phyloP scores from a whole-genome alignment of 2,329 filamentous ascomycete genomes.

The Phaeophleospora eucalypticola region DNA sequence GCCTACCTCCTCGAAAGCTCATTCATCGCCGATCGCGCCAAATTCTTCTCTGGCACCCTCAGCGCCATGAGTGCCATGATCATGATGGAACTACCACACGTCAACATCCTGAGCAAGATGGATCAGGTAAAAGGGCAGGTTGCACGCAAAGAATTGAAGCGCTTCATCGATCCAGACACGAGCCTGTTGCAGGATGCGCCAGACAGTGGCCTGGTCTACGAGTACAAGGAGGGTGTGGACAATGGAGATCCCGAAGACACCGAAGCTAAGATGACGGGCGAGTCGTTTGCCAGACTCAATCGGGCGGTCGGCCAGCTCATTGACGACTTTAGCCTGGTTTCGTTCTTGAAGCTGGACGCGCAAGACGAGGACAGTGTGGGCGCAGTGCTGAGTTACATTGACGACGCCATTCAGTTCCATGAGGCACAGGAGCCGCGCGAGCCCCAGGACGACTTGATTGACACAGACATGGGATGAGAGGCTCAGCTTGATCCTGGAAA shows the following conservation, averaged over 20 bases:
- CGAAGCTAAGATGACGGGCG: constrained; percentile 58
- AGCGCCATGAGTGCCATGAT: constrained; percentile 99
- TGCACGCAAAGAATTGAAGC: constrained; percentile 79
- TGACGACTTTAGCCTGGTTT: constrained; percentile 97
- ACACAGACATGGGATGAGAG: constrained; percentile 48
- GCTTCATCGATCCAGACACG: constrained; percentile 83
- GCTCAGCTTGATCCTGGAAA: too few relatives aligned
- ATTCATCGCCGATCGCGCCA: constrained; percentile 91
- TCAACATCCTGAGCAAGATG: constrained; percentile 98
- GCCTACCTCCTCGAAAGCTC: constrained; percentile 93
- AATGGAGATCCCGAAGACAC: constrained; percentile 21
- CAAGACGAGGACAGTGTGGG: constrained; percentile 89
- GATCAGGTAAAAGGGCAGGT: constrained; percentile 90
- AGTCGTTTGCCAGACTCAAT: constrained; percentile 78
- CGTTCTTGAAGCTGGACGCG: constrained; percentile 82
- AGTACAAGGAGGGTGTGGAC: constrained; percentile 15
- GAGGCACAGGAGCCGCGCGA: constrained; percentile 90
- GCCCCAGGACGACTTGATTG: constrained; percentile 60
- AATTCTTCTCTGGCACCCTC: constrained; percentile 93
- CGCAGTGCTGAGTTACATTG: constrained; percentile 82
- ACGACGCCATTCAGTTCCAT: constrained; percentile 89
- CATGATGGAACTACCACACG: constrained; percentile 93
- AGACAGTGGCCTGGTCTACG: constrained; percentile 45
- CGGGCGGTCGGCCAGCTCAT: constrained; percentile 85
- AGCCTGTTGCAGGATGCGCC: constrained; percentile 78